Evolutionary conservation across 1,284 basidiomycete species (phyloP).

Genomic region (Ceratobasidium sp.): DNA sequence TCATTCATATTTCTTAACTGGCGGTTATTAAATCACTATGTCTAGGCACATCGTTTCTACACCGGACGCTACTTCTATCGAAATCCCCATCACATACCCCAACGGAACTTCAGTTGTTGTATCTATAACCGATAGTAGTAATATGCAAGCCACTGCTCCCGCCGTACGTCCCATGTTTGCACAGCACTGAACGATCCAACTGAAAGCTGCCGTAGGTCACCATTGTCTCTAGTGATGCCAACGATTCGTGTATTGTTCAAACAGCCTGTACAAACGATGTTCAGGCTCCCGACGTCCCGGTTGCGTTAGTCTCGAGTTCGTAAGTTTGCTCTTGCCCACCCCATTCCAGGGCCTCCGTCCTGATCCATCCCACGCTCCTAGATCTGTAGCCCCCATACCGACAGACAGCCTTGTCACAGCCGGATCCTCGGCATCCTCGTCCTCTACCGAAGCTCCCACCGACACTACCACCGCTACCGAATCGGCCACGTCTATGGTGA

Average conservation of each 20-base stretch:
- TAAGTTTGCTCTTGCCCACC: background rate
- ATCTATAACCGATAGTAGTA: constrained; percentile 28
- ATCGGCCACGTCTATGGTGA: constrained; percentile 14
- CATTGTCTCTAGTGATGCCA: constrained; percentile 30
- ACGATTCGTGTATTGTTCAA: constrained; percentile 38
- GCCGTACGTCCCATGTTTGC: background rate
- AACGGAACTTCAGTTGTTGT: constrained; percentile 10
- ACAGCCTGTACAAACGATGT: constrained; percentile 18
- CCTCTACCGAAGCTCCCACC: background rate
- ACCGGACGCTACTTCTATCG: constrained; percentile 25
- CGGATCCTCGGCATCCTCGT: constrained; percentile 4
- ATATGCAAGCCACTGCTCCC: constrained; percentile 44
- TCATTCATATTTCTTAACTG: background rate
- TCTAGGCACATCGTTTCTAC: constrained; percentile 17
- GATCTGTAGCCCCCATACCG: constrained; percentile 9
- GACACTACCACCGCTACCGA: background rate
- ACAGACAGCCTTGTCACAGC: constrained; percentile 38
- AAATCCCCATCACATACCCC: constrained; percentile 26
- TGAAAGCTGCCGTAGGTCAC: background rate
- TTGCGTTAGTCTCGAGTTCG: constrained; percentile 21
- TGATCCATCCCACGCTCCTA: background rate
- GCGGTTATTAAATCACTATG: background rate
- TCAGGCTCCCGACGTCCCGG: constrained; percentile 27
- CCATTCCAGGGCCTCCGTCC: background rate
- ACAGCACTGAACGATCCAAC: background rate